phyloP scores from a whole-genome alignment of 202 grass and related monocot genomes.

The Zoysia matrella region DNA sequence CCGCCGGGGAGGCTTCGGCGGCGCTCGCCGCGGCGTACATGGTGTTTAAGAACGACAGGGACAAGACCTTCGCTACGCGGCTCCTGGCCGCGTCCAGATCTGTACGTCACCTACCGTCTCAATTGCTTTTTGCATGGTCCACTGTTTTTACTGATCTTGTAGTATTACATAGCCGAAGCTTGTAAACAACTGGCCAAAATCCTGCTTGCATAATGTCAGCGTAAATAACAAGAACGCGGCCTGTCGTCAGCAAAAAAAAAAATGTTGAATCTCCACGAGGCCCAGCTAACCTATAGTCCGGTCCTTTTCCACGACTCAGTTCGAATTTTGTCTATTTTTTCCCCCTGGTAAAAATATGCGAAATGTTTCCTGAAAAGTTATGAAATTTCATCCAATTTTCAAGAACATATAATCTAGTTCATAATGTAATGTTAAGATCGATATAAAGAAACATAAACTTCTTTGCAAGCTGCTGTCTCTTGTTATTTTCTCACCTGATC shows the following conservation, averaged over 20 bases:
- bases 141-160: background rate
- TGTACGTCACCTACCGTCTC: constrained; percentile 27
- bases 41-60: constrained; percentile 39
- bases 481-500: background rate
- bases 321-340: too few species aligned
- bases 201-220: background rate
- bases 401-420: too few species aligned
- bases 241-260: background rate
- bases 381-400: too few species aligned
- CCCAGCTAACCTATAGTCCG: too few species aligned
- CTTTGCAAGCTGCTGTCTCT: background rate
- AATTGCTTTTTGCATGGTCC: background rate
- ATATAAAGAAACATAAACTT: too few species aligned
- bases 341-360: too few species aligned
- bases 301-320: too few species aligned
- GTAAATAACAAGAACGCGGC: background rate
- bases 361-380: too few species aligned
- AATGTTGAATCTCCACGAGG: too few species aligned
- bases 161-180: background rate
- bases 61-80: constrained; percentile 25
- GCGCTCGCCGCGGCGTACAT: constrained; percentile 67
- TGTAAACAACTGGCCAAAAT: background rate
- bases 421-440: too few species aligned
- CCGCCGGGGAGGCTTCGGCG: constrained; percentile 55
- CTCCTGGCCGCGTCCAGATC: constrained; percentile 49